Percentiles rank a stretch among this genome's conserved stretches.
Conservation (phyloP, 2,329 filamentous ascomycete genomes). For the Fusarium austroafricanum region DNA sequence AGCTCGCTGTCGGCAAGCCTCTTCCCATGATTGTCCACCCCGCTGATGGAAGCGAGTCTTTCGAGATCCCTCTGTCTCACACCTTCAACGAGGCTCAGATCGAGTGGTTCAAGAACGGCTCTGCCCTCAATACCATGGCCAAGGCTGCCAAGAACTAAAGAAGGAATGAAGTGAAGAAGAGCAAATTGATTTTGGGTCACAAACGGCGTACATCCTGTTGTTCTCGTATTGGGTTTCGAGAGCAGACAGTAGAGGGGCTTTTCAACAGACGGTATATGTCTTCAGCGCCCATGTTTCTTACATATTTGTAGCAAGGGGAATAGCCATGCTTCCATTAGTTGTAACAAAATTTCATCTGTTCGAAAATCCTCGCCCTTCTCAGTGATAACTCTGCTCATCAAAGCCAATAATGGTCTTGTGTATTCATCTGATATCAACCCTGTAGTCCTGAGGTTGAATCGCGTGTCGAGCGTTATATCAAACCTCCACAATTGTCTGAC, state of each 20-base stretch:
- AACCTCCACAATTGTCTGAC: too few relatives aligned
- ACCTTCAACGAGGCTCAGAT: slow-evolving; percentile 99
- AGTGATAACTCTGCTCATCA: too few relatives aligned
- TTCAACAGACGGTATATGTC: slow-evolving; percentile 33
- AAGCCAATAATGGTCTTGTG: too few relatives aligned
- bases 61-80: slow-evolving; percentile 87
- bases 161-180: slow-evolving; percentile 27
- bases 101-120: slow-evolving; percentile 99
- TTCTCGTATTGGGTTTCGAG: slow-evolving; percentile 42
- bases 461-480: neutral
- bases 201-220: slow-evolving; percentile 47
- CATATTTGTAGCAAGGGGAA: slow-evolving; percentile 41
- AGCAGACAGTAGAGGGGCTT: slow-evolving; percentile 43
- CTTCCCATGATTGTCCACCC: slow-evolving; percentile 93
- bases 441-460: too few relatives aligned
- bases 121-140: slow-evolving; percentile 98
- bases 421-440: too few relatives aligned
- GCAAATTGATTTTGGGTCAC: slow-evolving; percentile 42
- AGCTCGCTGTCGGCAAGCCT: slow-evolving; percentile 92
- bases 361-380: slow-evolving; percentile 8
- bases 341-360: slow-evolving; percentile 46
- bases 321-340: slow-evolving; percentile 47
- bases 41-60: slow-evolving; percentile 78
- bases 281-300: slow-evolving; percentile 38
- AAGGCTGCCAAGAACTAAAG: slow-evolving; percentile 64